Evolutionary conservation across 306 rosid species (phyloP).

Genomic region (Cicer judaicum): DNA sequence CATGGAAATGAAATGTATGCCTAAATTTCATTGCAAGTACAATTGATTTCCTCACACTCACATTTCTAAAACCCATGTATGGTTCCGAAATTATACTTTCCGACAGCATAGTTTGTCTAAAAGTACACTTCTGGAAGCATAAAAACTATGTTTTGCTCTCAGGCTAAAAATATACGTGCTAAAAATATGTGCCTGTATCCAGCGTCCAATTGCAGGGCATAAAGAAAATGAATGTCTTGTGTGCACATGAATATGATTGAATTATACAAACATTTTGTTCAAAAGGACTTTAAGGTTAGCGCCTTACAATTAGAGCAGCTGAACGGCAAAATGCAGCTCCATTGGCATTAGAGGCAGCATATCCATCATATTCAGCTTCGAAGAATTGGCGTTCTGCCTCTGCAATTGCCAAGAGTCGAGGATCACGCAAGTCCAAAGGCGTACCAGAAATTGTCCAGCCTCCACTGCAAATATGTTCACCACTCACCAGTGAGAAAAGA

Average conservation of each 20-base stretch:
- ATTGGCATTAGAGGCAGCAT: slow-evolving; percentile 78
- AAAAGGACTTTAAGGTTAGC: not conserved
- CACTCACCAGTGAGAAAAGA: slow-evolving; percentile 7
- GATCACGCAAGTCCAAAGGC: slow-evolving; percentile 93
- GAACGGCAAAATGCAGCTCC: slow-evolving; percentile 98
- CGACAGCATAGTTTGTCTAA: too few species aligned
- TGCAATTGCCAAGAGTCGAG: slow-evolving; percentile 90
- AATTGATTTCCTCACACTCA: too few species aligned
- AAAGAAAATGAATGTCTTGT: not conserved
- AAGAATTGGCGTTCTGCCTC: slow-evolving; percentile 91
- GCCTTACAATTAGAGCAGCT: slow-evolving; percentile 87
- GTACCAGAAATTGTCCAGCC: slow-evolving; percentile 98
- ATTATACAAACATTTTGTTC: not conserved
- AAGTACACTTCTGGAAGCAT: too few species aligned
- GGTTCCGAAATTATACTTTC: too few species aligned
- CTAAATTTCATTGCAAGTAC: not conserved
- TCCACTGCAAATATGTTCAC: slow-evolving; percentile 53
- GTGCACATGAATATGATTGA: not conserved
- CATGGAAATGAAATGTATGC: not conserved
- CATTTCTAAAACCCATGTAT: too few species aligned
- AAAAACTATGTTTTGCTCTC: too few species aligned
- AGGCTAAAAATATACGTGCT: too few species aligned
- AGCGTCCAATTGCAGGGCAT: not conserved
- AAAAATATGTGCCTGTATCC: not conserved
- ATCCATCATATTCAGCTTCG: slow-evolving; percentile 93